Percentiles rank a stretch among this genome's conserved stretches.
Evolutionary conservation across 208 protist genomes (phyloP).

Genomic region (Leishmania aethiopica): DNA sequence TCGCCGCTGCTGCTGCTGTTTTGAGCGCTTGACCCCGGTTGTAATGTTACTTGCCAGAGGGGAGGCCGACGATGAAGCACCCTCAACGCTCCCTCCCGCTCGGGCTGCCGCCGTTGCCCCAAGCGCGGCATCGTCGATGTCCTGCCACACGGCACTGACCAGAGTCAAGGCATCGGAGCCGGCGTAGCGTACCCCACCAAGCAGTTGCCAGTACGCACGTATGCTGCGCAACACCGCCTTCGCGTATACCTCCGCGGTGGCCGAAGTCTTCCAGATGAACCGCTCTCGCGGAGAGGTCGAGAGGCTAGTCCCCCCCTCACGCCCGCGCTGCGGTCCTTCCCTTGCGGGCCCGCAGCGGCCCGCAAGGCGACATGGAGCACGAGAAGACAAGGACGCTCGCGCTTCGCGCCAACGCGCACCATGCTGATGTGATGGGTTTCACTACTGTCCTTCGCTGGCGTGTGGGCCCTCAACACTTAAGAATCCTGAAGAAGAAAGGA

Average conservation of each 20-base stretch:
- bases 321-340: neutral
- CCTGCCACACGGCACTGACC: constrained; percentile 21
- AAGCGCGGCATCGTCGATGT: neutral
- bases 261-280: constrained; percentile 17
- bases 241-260: constrained; percentile 20
- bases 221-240: constrained; percentile 19
- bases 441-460: neutral
- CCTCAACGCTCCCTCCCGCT: neutral
- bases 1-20: neutral
- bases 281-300: constrained; percentile 3
- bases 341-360: neutral
- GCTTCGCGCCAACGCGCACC: constrained; percentile 32
- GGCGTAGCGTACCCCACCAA: constrained; percentile 44
- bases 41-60: neutral
- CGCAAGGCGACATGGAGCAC: constrained; percentile 25
- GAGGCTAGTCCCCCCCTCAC: neutral
- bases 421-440: neutral
- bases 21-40: neutral
- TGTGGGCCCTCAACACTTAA: neutral
- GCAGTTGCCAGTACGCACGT: constrained; percentile 25
- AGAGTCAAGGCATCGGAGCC: constrained; percentile 10
- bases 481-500: neutral
- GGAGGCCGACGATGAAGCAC: neutral
- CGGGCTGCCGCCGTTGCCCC: neutral
- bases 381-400: constrained; percentile 28